A percentile compares a stretch with the other conserved stretches of the same genome.
phyloP scores from a whole-genome alignment of 2,329 filamentous ascomycete genomes.

The Aspergillus phoenicis region DNA sequence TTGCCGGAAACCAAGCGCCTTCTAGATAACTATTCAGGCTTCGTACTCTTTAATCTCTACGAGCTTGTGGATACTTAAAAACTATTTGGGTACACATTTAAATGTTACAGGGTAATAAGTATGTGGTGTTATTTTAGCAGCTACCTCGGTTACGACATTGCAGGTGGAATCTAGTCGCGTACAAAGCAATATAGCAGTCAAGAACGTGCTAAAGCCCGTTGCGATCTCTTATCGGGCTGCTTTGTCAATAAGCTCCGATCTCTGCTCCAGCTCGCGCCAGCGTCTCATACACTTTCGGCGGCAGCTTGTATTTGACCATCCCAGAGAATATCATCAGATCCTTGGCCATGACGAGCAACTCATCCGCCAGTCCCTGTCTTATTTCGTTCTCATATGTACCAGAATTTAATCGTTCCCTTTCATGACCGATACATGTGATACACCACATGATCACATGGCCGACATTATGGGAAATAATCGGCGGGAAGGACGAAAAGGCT shows the following conservation, averaged over 20 bases:
- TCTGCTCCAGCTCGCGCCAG: slow-evolving; percentile 79
- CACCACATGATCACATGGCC: slow-evolving; percentile 94
- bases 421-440: slow-evolving; percentile 78
- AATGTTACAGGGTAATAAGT: background rate
- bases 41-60: background rate
- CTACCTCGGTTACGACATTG: background rate
- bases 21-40: background rate
- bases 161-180: too few species aligned
- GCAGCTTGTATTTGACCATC: slow-evolving; percentile 86
- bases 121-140: background rate
- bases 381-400: slow-evolving; percentile 68
- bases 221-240: background rate
- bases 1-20: background rate
- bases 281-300: slow-evolving; percentile 83
- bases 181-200: too few species aligned
- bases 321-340: slow-evolving; percentile 94
- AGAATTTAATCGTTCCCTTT: slow-evolving; percentile 70
- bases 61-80: too few species aligned
- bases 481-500: slow-evolving; percentile 75
- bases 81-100: too few species aligned
- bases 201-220: background rate
- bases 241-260: slow-evolving; percentile 46
- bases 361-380: slow-evolving; percentile 59
- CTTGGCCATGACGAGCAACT: slow-evolving; percentile 77
- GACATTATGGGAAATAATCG: slow-evolving; percentile 83